Evolutionary conservation across 345 rosid species (phyloP).

Genomic region (Eucalyptus sp.): DNA sequence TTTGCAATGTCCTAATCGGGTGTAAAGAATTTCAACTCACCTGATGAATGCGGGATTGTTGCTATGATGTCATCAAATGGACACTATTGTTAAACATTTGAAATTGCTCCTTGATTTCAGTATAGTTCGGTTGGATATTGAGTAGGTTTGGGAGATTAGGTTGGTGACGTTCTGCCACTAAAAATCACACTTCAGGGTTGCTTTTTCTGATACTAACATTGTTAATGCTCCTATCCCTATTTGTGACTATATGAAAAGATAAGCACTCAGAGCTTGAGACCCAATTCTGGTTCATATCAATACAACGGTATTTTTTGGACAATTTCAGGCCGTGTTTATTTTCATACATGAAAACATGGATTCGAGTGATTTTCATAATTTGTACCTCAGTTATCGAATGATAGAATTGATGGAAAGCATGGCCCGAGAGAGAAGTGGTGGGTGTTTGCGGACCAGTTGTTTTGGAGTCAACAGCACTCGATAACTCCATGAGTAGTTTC

Average conservation of each 20-base stretch:
- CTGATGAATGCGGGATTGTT: neutral
- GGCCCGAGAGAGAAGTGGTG: neutral
- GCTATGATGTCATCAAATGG: neutral
- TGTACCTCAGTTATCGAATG: neutral
- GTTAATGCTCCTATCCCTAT: neutral
- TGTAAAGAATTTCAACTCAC: neutral
- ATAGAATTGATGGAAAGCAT: neutral
- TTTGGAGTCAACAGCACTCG: neutral
- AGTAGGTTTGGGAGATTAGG: neutral
- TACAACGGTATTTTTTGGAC: neutral
- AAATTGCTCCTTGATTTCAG: neutral
- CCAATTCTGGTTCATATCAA: neutral
- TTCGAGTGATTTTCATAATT: neutral
- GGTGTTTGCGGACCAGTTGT: neutral
- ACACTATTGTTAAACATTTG: neutral
- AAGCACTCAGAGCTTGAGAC: neutral
- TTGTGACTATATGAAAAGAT: neutral
- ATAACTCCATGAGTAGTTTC: neutral
- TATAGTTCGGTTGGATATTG: neutral
- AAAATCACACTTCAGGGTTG: neutral
- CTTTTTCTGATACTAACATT: neutral
- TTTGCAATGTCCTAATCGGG: neutral
- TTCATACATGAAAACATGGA: neutral
- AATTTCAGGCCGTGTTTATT: neutral
- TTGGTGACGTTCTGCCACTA: neutral